A percentile compares a stretch with the other conserved stretches of the same genome.
phyloP scores from a whole-genome alignment of 2,329 filamentous ascomycete genomes.

The Claviceps sp. region DNA sequence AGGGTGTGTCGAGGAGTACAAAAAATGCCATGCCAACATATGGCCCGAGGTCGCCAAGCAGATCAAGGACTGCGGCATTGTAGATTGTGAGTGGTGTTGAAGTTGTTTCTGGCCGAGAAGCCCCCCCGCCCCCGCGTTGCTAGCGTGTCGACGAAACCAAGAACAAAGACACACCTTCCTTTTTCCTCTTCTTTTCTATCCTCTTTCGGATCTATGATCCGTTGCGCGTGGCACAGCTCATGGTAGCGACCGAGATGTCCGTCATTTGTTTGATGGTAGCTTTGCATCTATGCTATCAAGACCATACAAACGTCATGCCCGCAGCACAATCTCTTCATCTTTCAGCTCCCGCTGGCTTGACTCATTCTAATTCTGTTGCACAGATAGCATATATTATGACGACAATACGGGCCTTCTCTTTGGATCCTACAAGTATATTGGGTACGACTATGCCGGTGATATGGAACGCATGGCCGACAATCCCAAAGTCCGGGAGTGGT shows the following conservation, averaged over 20 bases:
- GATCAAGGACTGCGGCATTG: conserved; percentile 62
- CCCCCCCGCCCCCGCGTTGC: background rate
- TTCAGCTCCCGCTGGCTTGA: background rate
- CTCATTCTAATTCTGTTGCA: background rate
- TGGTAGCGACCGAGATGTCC: background rate
- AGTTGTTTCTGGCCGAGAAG: background rate
- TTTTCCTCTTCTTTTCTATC: background rate
- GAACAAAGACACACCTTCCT: background rate
- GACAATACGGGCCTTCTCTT: conserved; percentile 51
- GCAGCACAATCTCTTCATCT: background rate
- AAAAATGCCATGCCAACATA: conserved; percentile 56
- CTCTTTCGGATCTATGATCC: background rate
- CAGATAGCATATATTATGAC: conserved; percentile 64
- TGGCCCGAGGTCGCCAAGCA: conserved; percentile 69
- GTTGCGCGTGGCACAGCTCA: background rate
- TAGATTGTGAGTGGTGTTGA: conserved; percentile 43
- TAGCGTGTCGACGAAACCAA: background rate
- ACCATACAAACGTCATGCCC: background rate
- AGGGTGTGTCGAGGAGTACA: conserved; percentile 54
- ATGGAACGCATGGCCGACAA: conserved; percentile 67
- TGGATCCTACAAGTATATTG: conserved; percentile 67
- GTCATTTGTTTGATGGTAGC: background rate
- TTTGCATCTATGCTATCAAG: background rate
- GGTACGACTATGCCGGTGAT: conserved; percentile 56
- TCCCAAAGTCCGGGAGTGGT: conserved; percentile 63